Evolutionary conservation across 2,329 filamentous ascomycete genomes (phyloP), one percentile per base, ranked within the genome.

Genomic region (Colletotrichum tropicale): DNA sequence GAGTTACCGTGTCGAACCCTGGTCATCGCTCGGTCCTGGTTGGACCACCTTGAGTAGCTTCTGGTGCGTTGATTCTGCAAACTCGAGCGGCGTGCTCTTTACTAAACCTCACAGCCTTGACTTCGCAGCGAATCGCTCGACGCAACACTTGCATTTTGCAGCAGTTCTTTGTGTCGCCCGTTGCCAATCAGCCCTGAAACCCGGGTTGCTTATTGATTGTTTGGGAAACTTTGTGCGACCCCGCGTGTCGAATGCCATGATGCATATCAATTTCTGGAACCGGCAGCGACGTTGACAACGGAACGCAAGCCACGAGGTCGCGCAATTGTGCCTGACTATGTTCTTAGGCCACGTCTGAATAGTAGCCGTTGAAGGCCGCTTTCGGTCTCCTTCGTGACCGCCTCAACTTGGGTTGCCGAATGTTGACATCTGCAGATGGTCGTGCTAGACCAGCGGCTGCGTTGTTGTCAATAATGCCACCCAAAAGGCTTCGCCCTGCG

Each of bases 381-480:
- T 56, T 28, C 28, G 48, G 26, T 28, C 32, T 65, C 24, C 55
- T 26, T 65, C 43, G 34, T 43, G 26, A 21, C 73, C 52, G 34
- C 69, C 58, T 56, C 52, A 72, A 74, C 43, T 48, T 36, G 32
- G 16, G n/a, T 64, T 74, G 30, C 70, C 74, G 43, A 56, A 69
- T 55, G 64, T 58, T 60, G 70, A 56, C 65, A 24, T 48, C 61
- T 74, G 70, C 74, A 76, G 70, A 36, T 65, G 48, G 12, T 69
- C 24, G 15, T 64, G 73, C 62, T 62, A 43, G 55, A 56, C 8
- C 32, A 55, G 38, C 38, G 74, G 28, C 48, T 58, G 58, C 38
- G 34, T 38, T 69, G 65, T 65, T 68, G 70, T 60, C 70, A 76
- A 74, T 66, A 68, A 60, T 74, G 60, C 58, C 70, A 69, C 74